Evolutionary conservation across 352 stramenopile genomes (phyloP), one percentile per base, ranked within the genome.

Genomic region (Phytophthora ohioensis): DNA sequence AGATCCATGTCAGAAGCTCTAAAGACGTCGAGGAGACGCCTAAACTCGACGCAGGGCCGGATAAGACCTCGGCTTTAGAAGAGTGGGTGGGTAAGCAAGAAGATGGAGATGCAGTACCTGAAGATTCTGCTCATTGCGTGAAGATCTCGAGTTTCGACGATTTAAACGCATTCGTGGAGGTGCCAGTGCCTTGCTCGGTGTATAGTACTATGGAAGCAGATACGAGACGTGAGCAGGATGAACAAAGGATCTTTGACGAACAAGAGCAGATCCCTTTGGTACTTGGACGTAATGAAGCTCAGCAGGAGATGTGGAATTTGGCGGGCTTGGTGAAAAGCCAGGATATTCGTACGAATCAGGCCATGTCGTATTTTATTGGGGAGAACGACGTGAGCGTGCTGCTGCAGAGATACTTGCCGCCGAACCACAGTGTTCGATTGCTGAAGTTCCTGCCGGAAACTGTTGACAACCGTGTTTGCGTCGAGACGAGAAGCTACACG

Each of bases 281-380:
- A 30, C 59, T 94, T 21, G 85, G 69, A 41, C 77, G 85, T n/a
- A 82, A 89, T 42, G 88, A 94, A 58, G 85, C 88, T 5, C 82
- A 90, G 39, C 81, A 93, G 42, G 88, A 96, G 71, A 78, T 80
- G 12, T 89, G 80, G 71, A 89, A 88, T 53, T 71, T 96, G 13
- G 87, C 85, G 12, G 88, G 88, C 0, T 69, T 94, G 13, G 58
- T 96, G 35, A 85, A 86, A 45, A 87, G 78, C 60, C 79, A 91
- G 55, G 88, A 96, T 71, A 79, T 96, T 3, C 88, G 88, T 55
- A 87, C 92, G 9, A 96, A 96, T 56, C 81, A 91, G 60, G 87
- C 85, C 27, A 82, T 93, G 81, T 82, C 76, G 51, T 96, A 96
- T 46, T 85, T 84, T 56, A 79, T 91, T 45, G 66, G 66, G 1